A percentile compares a stretch with the other conserved stretches of the same genome.
phyloP scores from a whole-genome alignment of 768 basidiomycete species.

The Suillus fuscotomentosus region DNA sequence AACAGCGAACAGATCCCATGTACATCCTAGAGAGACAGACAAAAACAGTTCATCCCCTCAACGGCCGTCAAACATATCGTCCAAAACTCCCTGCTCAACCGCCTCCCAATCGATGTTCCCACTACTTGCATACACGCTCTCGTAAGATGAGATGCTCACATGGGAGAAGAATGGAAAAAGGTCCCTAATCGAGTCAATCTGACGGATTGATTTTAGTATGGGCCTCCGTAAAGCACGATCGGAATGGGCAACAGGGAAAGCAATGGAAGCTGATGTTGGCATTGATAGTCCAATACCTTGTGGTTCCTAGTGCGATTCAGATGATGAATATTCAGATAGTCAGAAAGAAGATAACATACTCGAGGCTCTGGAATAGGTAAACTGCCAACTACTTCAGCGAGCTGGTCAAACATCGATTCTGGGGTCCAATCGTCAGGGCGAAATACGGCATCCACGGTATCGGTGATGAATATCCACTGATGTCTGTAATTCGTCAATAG shows the following conservation, averaged over 20 bases:
- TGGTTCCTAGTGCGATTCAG: conserved; percentile 21
- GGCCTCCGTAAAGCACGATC: conserved; percentile 66
- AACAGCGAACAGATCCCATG: conserved; percentile 7
- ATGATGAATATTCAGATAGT: not conserved
- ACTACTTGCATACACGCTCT: conserved; percentile 82
- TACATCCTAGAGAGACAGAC: conserved; percentile 9
- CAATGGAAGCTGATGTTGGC: conserved; percentile 15
- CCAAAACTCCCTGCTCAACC: conserved; percentile 76
- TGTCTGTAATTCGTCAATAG: conserved; percentile 48
- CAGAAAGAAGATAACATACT: conserved; percentile 12
- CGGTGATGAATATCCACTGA: conserved; percentile 98
- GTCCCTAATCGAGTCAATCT: conserved; percentile 83
- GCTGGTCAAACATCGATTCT: conserved; percentile 86
- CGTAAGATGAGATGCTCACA: conserved; percentile 86
- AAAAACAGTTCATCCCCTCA: conserved; percentile 22
- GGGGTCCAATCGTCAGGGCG: conserved; percentile 81
- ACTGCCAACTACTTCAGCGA: conserved; percentile 79
- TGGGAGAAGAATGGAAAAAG: conserved; percentile 89
- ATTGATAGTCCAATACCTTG: conserved; percentile 23
- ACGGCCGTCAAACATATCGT: conserved; percentile 89
- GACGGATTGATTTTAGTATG: conserved; percentile 61
- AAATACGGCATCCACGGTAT: conserved; percentile 94
- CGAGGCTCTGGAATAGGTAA: conserved; percentile 48
- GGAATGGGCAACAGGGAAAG: conserved; percentile 32
- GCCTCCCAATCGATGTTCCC: conserved; percentile 87